A percentile compares a stretch with the other conserved stretches of the same genome.
These are phyloP conservation scores for Polytrichum formosum DNA, from an alignment of 225 moss, liverwort and hornwort species.

Conservation along the genomic window DNA sequence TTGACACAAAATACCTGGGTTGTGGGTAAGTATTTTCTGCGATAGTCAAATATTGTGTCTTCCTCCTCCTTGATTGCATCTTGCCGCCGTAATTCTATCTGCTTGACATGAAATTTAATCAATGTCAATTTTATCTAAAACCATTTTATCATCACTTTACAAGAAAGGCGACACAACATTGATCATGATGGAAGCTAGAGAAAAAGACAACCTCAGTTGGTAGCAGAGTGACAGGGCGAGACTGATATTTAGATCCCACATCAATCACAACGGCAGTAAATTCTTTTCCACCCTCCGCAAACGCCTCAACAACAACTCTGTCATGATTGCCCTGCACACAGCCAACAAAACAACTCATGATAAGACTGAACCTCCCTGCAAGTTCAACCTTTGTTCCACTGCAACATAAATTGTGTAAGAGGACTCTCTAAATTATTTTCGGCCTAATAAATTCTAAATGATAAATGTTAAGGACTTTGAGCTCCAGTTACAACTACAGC, in stretches of 20 bases:
- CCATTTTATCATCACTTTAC: neutral
- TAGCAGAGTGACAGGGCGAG: conserved; percentile 69
- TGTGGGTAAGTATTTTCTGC: conserved; percentile 88
- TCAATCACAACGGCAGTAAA: conserved; percentile 94
- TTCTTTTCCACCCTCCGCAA: conserved; percentile 86
- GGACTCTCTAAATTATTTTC: no score
- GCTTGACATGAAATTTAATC: conserved; percentile 6
- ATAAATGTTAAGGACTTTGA: no score
- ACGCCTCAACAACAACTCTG: conserved; percentile 78
- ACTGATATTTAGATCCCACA: conserved; percentile 46
- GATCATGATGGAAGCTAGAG: neutral
- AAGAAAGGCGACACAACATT: neutral
- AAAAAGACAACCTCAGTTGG: conserved; percentile 74
- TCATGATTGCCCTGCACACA: conserved; percentile 67
- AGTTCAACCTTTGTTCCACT: no score
- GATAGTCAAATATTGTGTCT: conserved; percentile 81
- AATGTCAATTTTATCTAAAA: no score
- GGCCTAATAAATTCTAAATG: no score
- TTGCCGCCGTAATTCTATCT: conserved; percentile 68
- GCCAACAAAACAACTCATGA: neutral
- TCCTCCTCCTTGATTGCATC: conserved; percentile 29
- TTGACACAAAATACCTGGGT: conserved; percentile 46
- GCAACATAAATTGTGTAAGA: no score
- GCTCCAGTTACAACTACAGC: no score
- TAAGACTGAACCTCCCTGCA: neutral